Conservation (phyloP, 1,284 basidiomycete genomes). For the Ceratobasidium sp. region DNA sequence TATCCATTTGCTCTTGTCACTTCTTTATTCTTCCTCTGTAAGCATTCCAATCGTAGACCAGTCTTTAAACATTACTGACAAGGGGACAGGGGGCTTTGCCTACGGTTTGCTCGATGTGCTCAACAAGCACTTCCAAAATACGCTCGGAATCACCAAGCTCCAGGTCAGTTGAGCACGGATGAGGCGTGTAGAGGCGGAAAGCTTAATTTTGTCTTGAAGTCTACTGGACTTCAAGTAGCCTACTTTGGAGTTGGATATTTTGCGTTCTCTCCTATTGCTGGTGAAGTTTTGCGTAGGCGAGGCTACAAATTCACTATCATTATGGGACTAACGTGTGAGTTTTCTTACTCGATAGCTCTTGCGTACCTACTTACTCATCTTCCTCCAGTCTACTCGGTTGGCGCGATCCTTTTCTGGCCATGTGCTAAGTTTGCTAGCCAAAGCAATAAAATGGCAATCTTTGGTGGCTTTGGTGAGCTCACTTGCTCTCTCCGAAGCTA, state of each 20-base stretch:
- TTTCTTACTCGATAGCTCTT: too few species aligned
- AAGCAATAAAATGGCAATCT: conserved; percentile 61
- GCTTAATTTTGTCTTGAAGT: too few species aligned
- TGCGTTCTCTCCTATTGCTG: conserved; percentile 72
- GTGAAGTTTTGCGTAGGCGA: conserved; percentile 64
- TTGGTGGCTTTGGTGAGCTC: conserved; percentile 79
- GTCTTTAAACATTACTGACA: background rate
- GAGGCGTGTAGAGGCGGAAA: too few species aligned
- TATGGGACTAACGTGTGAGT: conserved; percentile 46
- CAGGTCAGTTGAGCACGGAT: too few species aligned
- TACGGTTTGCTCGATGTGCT: conserved; percentile 81
- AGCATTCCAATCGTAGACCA: conserved; percentile 51
- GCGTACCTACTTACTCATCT: too few species aligned
- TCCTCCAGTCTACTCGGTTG: conserved; percentile 56
- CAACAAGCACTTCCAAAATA: conserved; percentile 83
- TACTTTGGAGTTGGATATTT: conserved; percentile 81
- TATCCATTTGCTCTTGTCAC: conserved; percentile 81
- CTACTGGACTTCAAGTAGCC: conserved; percentile 86
- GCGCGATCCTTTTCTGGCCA: conserved; percentile 86
- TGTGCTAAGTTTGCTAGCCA: conserved; percentile 72
- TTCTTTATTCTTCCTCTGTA: conserved; percentile 85
- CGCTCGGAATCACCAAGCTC: conserved; percentile 79
- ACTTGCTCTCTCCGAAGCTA: background rate
- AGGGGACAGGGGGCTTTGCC: conserved; percentile 21
- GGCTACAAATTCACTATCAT: conserved; percentile 63